Evolutionary conservation across 2,329 filamentous ascomycete genomes (phyloP), one percentile per base, ranked within the genome.

Genomic region (Penicillium psychrosexuale): DNA sequence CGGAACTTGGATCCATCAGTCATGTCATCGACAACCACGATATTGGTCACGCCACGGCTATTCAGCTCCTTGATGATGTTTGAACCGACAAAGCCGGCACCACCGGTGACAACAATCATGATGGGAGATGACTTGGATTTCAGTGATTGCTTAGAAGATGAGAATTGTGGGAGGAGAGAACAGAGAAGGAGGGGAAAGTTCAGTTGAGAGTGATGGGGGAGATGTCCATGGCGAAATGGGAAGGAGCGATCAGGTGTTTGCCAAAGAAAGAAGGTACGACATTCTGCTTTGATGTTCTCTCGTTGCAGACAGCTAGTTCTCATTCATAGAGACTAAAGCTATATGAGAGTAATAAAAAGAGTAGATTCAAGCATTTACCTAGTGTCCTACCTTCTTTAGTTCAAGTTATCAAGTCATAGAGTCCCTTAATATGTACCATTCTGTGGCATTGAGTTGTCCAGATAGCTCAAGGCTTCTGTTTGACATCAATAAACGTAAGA

Each of bases 51-150:
- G 5, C 51, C 51, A 2, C 51, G 46, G 15, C 15, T 24, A 27
- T 54, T 54, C 11, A 54, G 22, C 24, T 54, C 51, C 33, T 39
- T 50, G 17, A 54, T 8, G 7, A 54, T 40, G 19, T 50, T 54
- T 1, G 46, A 54, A 19, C 51, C 51, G 24, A 54, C 34, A 8
- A 54, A 49, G 9, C 46, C 28, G 4, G 46, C 51, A 1, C 51
- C 51, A 8, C 51, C 51, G 8, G 51, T 50, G 11, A 54, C 15
- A 2, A 54, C 31, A 8, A 54, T 54, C 46, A 54, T 54, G 1
- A 27, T 50, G 39, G 15, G 2, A 12, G 38, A 19, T 5, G 5
- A 22, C 30, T 15, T 30, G 8, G 3, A 28, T 28, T 7, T 2
- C 27, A 5, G 22, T 5, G 22, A 3, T 2, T 33, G 28, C 28